phyloP scores from a whole-genome alignment of 2,329 filamentous ascomycete genomes.

The Ophiosphaerella narmari region DNA sequence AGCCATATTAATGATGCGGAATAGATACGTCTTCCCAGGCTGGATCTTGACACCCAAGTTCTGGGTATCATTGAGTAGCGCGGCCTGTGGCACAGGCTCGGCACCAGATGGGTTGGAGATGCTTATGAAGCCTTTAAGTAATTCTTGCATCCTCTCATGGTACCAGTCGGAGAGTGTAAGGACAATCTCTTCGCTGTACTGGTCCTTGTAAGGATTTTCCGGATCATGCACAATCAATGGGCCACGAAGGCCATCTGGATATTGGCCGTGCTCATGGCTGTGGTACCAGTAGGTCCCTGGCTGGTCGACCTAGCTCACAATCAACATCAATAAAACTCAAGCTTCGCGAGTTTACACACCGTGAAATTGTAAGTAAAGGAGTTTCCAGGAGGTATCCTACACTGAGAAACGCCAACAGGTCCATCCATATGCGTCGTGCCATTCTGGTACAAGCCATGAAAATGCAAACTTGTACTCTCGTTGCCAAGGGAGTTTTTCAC shows the following conservation, averaged over 20 bases:
- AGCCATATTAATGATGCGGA: constrained; percentile 72
- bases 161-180: constrained; percentile 77
- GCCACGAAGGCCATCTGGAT: constrained; percentile 70
- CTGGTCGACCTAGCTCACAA: constrained; percentile 55
- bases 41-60: constrained; percentile 51
- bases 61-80: constrained; percentile 66
- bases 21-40: constrained; percentile 64
- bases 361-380: constrained; percentile 65
- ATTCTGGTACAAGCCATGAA: constrained; percentile 78
- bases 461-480: constrained; percentile 70
- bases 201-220: constrained; percentile 55
- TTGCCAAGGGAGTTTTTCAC: constrained; percentile 70
- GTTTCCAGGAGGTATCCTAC: constrained; percentile 62
- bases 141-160: constrained; percentile 60
- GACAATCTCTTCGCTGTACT: constrained; percentile 65
- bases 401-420: constrained; percentile 65
- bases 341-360: constrained; percentile 12
- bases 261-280: constrained; percentile 64
- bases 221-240: constrained; percentile 69
- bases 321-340: constrained; percentile 25
- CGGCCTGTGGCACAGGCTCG: constrained; percentile 69
- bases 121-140: constrained; percentile 52
- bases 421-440: constrained; percentile 78
- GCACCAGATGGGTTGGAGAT: constrained; percentile 61
- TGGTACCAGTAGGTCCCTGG: constrained; percentile 69